Percentiles rank a stretch among this genome's conserved stretches.
phyloP scores from a whole-genome alignment of 2,329 filamentous ascomycete species.

The Tympanopsis confertula region DNA sequence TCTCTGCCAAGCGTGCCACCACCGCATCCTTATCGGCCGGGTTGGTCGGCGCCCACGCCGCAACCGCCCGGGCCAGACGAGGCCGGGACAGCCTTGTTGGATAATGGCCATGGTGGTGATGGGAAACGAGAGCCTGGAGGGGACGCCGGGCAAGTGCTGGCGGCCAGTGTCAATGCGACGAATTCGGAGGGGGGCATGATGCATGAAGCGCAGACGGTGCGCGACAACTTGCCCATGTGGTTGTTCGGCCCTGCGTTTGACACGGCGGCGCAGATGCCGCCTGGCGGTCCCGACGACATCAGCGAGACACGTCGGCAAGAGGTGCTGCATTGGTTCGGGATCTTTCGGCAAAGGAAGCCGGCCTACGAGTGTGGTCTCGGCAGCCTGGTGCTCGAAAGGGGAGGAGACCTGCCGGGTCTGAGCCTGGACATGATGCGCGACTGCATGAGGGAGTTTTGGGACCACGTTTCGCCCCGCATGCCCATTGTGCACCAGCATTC shows the following conservation, averaged over 20 bases:
- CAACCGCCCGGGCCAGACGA: too few relatives aligned
- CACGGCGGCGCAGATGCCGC: slow-evolving; percentile 24
- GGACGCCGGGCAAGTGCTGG: too few relatives aligned
- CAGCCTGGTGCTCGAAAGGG: slow-evolving; percentile 23
- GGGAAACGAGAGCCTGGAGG: too few relatives aligned
- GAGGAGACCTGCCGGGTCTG: slow-evolving; percentile 35
- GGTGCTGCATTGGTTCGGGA: slow-evolving; percentile 27
- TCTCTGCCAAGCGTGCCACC: too few relatives aligned
- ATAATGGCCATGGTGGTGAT: too few relatives aligned
- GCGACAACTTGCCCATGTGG: slow-evolving; percentile 37
- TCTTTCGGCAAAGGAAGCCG: slow-evolving; percentile 29
- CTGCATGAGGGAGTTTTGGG: slow-evolving; percentile 80
- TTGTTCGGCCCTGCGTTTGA: slow-evolving; percentile 37
- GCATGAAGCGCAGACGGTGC: slow-evolving; percentile 20
- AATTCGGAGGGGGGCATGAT: slow-evolving; percentile 19
- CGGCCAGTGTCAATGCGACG: too few relatives aligned
- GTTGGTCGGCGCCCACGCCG: too few relatives aligned
- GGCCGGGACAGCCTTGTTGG: too few relatives aligned
- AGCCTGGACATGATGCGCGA: slow-evolving; percentile 74
- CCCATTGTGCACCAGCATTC: slow-evolving; percentile 83
- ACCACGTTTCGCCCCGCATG: slow-evolving; percentile 71
- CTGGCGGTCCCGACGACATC: slow-evolving; percentile 29
- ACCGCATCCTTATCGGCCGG: too few relatives aligned
- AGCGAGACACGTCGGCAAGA: slow-evolving; percentile 31
- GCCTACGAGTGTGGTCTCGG: slow-evolving; percentile 20